phyloP scores from a whole-genome alignment of 75 land plant species.

The Sequoiadendron giganteum region DNA sequence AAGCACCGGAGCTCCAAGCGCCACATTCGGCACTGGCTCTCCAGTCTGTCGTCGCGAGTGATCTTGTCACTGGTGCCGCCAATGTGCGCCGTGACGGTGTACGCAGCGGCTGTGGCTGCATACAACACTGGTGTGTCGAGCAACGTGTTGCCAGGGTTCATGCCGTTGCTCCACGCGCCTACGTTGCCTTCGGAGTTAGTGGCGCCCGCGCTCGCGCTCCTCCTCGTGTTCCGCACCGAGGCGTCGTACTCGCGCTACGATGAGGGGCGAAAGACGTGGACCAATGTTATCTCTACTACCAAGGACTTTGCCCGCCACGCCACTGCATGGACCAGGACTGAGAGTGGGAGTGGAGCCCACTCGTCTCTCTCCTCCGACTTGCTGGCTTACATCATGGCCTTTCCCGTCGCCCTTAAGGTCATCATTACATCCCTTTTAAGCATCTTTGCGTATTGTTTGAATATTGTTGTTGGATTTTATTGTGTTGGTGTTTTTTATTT shows the following conservation, averaged over 20 bases:
- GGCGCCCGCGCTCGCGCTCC: slow-evolving; percentile 49
- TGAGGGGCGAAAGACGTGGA: slow-evolving; percentile 59
- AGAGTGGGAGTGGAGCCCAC: slow-evolving; percentile 12
- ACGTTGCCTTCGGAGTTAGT: slow-evolving; percentile 44
- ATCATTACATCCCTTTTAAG: neutral
- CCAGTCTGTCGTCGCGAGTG: slow-evolving; percentile 39
- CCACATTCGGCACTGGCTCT: slow-evolving; percentile 37
- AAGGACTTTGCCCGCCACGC: slow-evolving; percentile 47
- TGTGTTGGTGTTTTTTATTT: no score
- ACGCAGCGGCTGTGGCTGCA: slow-evolving; percentile 19
- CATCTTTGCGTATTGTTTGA: neutral
- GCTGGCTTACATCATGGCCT: slow-evolving; percentile 42
- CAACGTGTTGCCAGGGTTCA: slow-evolving; percentile 26
- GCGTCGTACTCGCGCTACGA: slow-evolving; percentile 57
- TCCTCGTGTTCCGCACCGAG: slow-evolving; percentile 54
- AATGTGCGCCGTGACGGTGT: slow-evolving; percentile 26
- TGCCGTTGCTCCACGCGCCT: slow-evolving; percentile 43
- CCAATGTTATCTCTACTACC: slow-evolving; percentile 40
- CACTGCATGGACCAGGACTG: slow-evolving; percentile 18
- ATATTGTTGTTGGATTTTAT: no score
- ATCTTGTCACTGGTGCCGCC: slow-evolving; percentile 48
- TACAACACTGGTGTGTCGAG: slow-evolving; percentile 24
- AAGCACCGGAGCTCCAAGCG: slow-evolving; percentile 47
- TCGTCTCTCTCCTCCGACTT: slow-evolving; percentile 8
- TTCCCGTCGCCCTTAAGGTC: slow-evolving; percentile 52